A percentile compares a stretch with the other conserved stretches of the same genome.
Conservation (phyloP, 1,284 basidiomycete genomes). For the Rhodotorula sp. region DNA sequence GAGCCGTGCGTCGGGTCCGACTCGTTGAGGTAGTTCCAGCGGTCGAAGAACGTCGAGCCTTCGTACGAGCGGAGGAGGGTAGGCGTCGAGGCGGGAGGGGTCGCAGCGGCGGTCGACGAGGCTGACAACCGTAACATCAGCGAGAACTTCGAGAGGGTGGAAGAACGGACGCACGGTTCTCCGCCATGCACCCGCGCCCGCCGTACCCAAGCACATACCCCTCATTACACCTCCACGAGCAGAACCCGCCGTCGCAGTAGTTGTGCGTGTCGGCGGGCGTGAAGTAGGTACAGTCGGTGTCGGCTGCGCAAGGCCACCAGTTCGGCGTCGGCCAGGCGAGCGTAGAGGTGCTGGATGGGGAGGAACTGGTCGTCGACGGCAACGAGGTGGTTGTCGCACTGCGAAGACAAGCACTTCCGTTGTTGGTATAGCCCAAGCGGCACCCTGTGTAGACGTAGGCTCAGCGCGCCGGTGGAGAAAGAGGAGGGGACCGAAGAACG, state of each 20-base stretch:
- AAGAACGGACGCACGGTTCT: no score
- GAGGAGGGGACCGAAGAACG: background rate
- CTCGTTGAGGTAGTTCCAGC: conserved; percentile 9
- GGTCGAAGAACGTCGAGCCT: conserved; percentile 26
- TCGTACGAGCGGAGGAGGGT: conserved; percentile 8
- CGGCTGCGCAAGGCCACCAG: background rate
- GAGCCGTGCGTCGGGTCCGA: conserved; percentile 19
- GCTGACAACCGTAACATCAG: background rate
- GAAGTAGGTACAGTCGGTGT: background rate
- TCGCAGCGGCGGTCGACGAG: background rate
- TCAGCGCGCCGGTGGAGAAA: background rate
- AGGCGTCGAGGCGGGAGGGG: conserved; percentile 15
- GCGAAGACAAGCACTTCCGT: no score
- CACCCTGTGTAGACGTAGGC: background rate
- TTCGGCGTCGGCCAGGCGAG: background rate
- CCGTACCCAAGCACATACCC: background rate
- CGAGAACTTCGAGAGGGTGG: no score
- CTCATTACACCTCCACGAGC: background rate
- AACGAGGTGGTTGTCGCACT: background rate
- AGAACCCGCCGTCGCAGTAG: background rate
- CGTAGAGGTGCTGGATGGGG: no score
- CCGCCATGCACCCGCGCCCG: background rate
- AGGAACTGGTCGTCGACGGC: no score
- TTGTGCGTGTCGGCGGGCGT: background rate
- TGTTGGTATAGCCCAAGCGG: no score